phyloP scores from a whole-genome alignment of 495 filamentous ascomycete genomes.

The Podospora australis region DNA sequence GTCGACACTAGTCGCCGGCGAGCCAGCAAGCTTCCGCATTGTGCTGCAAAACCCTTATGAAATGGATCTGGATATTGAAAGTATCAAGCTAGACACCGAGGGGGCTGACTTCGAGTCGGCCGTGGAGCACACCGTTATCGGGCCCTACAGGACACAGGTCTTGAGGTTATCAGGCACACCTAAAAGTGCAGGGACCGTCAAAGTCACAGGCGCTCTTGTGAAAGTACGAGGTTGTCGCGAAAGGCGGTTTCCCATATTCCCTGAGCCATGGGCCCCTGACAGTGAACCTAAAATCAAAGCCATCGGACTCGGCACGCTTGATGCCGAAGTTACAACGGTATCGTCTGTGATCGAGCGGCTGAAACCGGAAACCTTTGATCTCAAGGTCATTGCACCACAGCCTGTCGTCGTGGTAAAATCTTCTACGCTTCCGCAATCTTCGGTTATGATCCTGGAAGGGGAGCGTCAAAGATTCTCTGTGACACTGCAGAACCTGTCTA shows the following conservation, averaged over 20 bases:
- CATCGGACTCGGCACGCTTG: constrained; percentile 58
- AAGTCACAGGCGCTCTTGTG: constrained; percentile 70
- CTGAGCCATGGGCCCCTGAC: constrained; percentile 65
- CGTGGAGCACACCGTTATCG: constrained; percentile 59
- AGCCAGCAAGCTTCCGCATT: constrained; percentile 67
- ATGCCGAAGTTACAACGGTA: constrained; percentile 28
- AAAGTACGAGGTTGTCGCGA: constrained; percentile 75
- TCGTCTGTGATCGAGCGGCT: constrained; percentile 30
- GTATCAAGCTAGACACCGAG: constrained; percentile 64
- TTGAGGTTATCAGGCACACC: constrained; percentile 66
- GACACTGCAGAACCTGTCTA: constrained; percentile 72
- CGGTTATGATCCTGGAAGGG: constrained; percentile 86
- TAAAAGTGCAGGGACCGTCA: constrained; percentile 56
- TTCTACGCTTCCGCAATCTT: constrained; percentile 73
- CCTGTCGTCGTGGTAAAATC: constrained; percentile 70
- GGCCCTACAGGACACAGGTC: constrained; percentile 73
- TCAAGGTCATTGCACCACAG: constrained; percentile 71
- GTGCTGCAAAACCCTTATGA: constrained; percentile 92
- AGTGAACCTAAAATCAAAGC: constrained; percentile 66
- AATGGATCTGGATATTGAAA: constrained; percentile 83
- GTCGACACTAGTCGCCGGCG: constrained; percentile 65
- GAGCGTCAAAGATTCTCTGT: constrained; percentile 71
- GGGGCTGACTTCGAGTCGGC: constrained; percentile 63
- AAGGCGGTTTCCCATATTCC: constrained; percentile 77
- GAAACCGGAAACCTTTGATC: constrained; percentile 42